Evolutionary conservation across 192 early-diverging fungal genomes (phyloP).

Genomic region (Funneliformis geosporum): DNA sequence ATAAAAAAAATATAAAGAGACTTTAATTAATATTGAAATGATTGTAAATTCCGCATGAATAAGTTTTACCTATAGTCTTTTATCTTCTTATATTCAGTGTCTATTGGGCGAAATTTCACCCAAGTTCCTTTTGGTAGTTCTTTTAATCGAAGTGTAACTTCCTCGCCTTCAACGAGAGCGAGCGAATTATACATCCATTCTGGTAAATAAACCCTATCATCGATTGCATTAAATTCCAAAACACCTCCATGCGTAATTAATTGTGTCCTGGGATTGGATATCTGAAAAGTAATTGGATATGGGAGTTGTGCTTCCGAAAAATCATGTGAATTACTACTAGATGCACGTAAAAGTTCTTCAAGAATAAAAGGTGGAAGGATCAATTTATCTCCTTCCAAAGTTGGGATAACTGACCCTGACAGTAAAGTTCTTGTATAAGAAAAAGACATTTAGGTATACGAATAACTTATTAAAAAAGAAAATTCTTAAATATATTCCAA

Average conservation of each 20-base stretch:
- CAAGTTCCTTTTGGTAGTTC: conserved; percentile 65
- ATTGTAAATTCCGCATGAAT: conserved; percentile 17
- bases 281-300: conserved; percentile 63
- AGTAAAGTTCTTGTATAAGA: neutral
- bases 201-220: conserved; percentile 52
- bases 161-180: conserved; percentile 43
- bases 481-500: too few relatives aligned
- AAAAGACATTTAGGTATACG: conserved; percentile 16
- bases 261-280: conserved; percentile 50
- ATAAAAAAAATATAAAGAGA: neutral
- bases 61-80: conserved; percentile 43
- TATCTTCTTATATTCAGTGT: conserved; percentile 55
- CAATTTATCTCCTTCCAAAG: conserved; percentile 58
- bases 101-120: conserved; percentile 62
- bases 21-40: conserved; percentile 25
- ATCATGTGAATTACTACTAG: conserved; percentile 27
- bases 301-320: conserved; percentile 38
- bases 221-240: conserved; percentile 67
- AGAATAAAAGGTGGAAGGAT: conserved; percentile 54
- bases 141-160: conserved; percentile 57
- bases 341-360: conserved; percentile 49
- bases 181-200: conserved; percentile 55
- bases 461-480: too few relatives aligned
- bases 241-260: conserved; percentile 63
- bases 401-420: conserved; percentile 15